Evolutionary conservation across 2,329 filamentous ascomycete species (phyloP).

Genomic region (Botrytis paeoniae): DNA sequence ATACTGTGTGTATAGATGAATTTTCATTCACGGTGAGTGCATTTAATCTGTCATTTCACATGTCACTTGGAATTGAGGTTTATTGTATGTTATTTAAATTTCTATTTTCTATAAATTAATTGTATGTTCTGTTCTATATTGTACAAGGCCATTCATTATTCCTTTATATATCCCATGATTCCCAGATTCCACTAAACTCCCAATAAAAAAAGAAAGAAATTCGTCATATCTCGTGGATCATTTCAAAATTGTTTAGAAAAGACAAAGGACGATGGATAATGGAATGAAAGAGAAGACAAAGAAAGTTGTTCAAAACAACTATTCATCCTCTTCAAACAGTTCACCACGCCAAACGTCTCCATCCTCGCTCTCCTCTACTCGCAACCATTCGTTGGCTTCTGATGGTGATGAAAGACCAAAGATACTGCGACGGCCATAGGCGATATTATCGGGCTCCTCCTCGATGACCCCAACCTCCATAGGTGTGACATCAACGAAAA

Average conservation of each 20-base stretch:
- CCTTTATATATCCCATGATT: neutral
- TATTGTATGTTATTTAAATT: neutral
- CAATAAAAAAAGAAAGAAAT: neutral
- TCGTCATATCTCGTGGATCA: neutral
- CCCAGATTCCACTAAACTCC: neutral
- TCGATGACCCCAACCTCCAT: neutral
- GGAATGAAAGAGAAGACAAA: neutral
- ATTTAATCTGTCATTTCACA: neutral
- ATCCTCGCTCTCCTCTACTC: neutral
- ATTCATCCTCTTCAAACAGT: neutral
- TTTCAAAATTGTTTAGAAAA: neutral
- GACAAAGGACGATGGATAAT: neutral
- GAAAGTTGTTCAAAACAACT: neutral
- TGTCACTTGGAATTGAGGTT: neutral
- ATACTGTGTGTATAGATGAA: neutral
- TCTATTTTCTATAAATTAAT: neutral
- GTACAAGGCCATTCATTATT: neutral
- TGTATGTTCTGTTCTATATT: neutral
- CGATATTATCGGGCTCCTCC: neutral
- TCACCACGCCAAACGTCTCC: neutral
- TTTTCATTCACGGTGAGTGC: neutral
- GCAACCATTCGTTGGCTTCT: rapidly evolving
- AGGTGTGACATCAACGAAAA: neutral
- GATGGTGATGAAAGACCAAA: too few relatives aligned
- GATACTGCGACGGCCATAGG: neutral